Evolutionary conservation across 1,139 yeast species (phyloP), one percentile per base, ranked within the genome.

Genomic region (Wickerhamomyces sp.): DNA sequence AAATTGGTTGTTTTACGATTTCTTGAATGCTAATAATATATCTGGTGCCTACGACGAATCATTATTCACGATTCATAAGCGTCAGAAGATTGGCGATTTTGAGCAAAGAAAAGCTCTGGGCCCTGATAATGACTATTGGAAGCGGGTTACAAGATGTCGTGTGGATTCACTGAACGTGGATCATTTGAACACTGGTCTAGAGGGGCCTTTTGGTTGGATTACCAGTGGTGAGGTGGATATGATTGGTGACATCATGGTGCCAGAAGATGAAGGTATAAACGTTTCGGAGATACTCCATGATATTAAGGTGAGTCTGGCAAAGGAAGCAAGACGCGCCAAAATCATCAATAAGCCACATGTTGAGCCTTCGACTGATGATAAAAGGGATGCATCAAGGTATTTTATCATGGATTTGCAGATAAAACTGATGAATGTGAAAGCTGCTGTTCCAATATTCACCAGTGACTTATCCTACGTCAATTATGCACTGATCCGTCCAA

Each of bases 161-260:
- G 83, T 90, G 32, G 97, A 92, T 56, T 80, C 88, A 15, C 75
- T 92, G 38, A 82, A 80, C 54, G 76, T 92, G 31, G 96, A 90
- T 52, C 98, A 92, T 62, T 66, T 92, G 46, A 92, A 92, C 56
- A 75, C 86, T 1, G 97, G 97, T 0, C 72, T 87, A 38, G 82
- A 81, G 39, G 98, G 98, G 0, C 96, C 97, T 6, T 87, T 92
- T 62, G 97, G 97, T 3, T 92, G 98, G 98, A 90, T 92, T 41
- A 81, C 88, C 8, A 74, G 76, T 45, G 98, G 98, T 7, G 79
- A 79, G 42, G 97, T 90, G 17, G 97, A 92, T 60, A 83, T 92
- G 81, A 66, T 86, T 47, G 97, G 96, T 8, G 97, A 92, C 58
- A 78, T 90, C 10, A 78, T 81, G 74, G 79, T 87, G 1, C 95